phyloP scores from a whole-genome alignment of 2,329 filamentous ascomycete genomes.

The Colletotrichum euphorbiae region DNA sequence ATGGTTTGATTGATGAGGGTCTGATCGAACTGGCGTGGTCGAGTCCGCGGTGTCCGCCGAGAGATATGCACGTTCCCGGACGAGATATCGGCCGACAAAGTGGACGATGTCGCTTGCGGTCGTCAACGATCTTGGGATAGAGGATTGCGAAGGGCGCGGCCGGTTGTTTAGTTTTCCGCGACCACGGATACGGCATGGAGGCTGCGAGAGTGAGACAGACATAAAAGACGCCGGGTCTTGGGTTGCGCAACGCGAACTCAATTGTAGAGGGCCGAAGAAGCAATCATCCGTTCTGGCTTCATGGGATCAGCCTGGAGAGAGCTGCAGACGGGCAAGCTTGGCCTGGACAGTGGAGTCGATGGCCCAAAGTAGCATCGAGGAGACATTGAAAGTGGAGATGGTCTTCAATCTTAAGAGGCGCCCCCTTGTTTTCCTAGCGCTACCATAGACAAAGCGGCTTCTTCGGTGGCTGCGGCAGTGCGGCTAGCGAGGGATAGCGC shows the following conservation, averaged over 20 bases:
- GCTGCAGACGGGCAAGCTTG: slow-evolving; percentile 14
- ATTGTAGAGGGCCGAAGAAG: slow-evolving; percentile 25
- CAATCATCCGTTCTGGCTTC: slow-evolving; percentile 14
- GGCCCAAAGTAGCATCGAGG: slow-evolving; percentile 33
- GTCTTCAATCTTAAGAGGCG: slow-evolving; percentile 1
- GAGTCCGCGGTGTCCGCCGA: slow-evolving; percentile 23
- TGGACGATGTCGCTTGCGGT: slow-evolving; percentile 11
- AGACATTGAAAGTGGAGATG: slow-evolving; percentile 17
- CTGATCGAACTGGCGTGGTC: background rate
- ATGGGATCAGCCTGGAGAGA: slow-evolving; percentile 27
- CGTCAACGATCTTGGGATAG: background rate
- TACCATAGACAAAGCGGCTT: slow-evolving; percentile 27
- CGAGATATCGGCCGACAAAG: slow-evolving; percentile 5
- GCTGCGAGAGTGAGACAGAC: slow-evolving; percentile 18
- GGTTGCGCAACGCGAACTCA: background rate
- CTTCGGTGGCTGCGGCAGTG: slow-evolving; percentile 28
- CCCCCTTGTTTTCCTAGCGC: slow-evolving; percentile 31
- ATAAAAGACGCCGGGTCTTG: background rate
- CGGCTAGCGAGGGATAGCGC: slow-evolving; percentile 18
- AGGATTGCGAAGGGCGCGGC: background rate
- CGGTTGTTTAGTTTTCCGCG: background rate
- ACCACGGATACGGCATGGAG: background rate
- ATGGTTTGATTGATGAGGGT: slow-evolving; percentile 26
- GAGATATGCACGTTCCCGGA: slow-evolving; percentile 12
- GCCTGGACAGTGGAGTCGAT: slow-evolving; percentile 28